Base-by-base conservation (phyloP, 179 eudicot species). In the Nepenthes alata region DNA sequence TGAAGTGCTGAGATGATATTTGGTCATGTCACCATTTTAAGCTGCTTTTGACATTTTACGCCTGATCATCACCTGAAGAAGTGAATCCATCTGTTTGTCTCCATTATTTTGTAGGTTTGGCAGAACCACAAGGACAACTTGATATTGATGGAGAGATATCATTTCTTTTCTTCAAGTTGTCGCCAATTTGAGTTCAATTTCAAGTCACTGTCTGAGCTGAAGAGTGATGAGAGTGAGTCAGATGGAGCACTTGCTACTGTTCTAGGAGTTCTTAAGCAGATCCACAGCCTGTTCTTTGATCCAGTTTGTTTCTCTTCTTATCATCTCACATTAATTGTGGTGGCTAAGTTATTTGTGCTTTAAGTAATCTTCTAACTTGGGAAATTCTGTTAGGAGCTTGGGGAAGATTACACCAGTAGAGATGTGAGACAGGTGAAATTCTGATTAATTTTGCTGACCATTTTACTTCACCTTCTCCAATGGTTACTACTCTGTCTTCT, bases 121-220 rank as follows among this genome's bases (percentile, higher is more conserved):
- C 75, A 57, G 65, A 78, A 75, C 78, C 91, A 91, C 64, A 89
- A 70, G 76, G 96, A 89, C 37, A 91, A 89, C 68, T 58, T 91
- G 61, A 86, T 91, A 69, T 66, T 89, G 63, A 91, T 91, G 95
- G 96, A 91, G 58, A 89, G 96, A 85, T 91, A 91, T 71, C 86
- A 86, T 67, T 91, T 75, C 70, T 91, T 91, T 67, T 78, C 84
- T 7, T 86, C 96, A 56, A 89, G 98, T 66, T 81, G 83, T 78
- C 85, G 80, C 51, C 88, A 86, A 51, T 86, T 83, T 72, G 86
- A 84, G 11, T 77, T 72, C 48, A 72, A 56, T 6, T 64, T 70
- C 52, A 77, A 86, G 73, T 86, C 96, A 36, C 75, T 85, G 57
- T 89, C 96, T 60, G 82, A 86, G 82, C 62, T 65, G 67, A 83